Conservation (phyloP, 2,329 filamentous ascomycete species). For the Sporothrix euskadiensis region DNA sequence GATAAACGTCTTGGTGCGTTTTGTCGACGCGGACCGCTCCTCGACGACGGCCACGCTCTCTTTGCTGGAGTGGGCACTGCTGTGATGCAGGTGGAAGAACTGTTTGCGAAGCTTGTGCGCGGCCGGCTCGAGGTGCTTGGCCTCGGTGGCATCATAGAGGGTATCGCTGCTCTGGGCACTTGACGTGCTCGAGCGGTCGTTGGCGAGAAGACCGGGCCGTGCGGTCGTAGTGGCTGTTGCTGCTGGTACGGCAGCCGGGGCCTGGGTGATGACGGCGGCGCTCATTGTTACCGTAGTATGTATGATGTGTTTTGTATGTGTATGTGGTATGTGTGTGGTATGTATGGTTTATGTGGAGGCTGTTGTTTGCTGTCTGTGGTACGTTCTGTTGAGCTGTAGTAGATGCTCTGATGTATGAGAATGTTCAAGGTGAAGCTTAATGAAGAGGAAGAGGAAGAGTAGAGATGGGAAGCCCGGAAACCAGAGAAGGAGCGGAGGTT, state of each 20-base stretch:
- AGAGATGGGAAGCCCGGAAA: not conserved
- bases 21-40: slow-evolving; percentile 49
- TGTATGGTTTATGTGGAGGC: not conserved
- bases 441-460: not conserved
- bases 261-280: not conserved
- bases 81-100: slow-evolving; percentile 16
- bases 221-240: not conserved
- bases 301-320: not conserved
- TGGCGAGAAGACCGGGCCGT: not conserved
- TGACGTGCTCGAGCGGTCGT: slow-evolving; percentile 21
- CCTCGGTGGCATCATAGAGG: slow-evolving; percentile 39
- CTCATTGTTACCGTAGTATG: not conserved
- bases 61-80: not conserved
- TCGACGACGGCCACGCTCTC: slow-evolving; percentile 35
- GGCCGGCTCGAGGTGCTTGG: slow-evolving; percentile 29
- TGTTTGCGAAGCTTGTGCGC: slow-evolving; percentile 29
- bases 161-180: slow-evolving; percentile 42
- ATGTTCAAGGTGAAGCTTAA: not conserved
- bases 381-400: not conserved
- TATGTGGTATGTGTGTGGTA: not conserved
- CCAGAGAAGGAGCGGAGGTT: slow-evolving; percentile 1
- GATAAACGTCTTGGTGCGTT: slow-evolving; percentile 53
- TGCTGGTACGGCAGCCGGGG: not conserved
- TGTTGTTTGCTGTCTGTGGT: not conserved
- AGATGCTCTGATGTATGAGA: not conserved